Conservation (phyloP, 2,329 filamentous ascomycete species). For the Aspergillus ochraceoroseus region DNA sequence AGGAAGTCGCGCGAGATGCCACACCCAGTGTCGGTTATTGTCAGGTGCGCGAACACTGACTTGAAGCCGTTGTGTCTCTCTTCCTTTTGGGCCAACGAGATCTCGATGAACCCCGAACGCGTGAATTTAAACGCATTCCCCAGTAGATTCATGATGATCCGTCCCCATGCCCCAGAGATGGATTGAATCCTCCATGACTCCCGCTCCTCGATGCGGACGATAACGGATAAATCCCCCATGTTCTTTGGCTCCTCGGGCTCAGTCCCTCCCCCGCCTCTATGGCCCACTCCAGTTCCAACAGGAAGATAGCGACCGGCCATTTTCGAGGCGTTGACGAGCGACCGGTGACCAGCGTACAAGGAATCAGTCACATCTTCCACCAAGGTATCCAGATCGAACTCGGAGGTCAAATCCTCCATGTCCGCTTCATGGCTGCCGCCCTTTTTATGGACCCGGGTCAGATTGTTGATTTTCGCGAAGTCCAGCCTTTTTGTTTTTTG, state of each 20-base stretch:
- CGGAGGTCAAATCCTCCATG: slow-evolving; percentile 25
- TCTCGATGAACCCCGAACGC: slow-evolving; percentile 29
- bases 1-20: slow-evolving; percentile 60
- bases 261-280: slow-evolving; percentile 3
- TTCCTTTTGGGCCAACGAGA: slow-evolving; percentile 23
- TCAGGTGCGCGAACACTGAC: slow-evolving; percentile 31
- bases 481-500: slow-evolving; percentile 25
- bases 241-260: not conserved
- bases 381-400: slow-evolving; percentile 32
- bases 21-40: slow-evolving; percentile 57
- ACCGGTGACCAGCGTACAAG: slow-evolving; percentile 28
- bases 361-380: slow-evolving; percentile 30
- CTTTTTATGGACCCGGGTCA: slow-evolving; percentile 18
- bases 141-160: slow-evolving; percentile 38
- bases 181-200: slow-evolving; percentile 30
- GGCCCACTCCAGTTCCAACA: slow-evolving; percentile 9
- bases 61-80: slow-evolving; percentile 13
- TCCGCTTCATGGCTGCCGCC: slow-evolving; percentile 6
- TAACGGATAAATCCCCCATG: slow-evolving; percentile 23
- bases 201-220: slow-evolving; percentile 29
- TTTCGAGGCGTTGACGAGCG: slow-evolving; percentile 12
- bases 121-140: slow-evolving; percentile 41
- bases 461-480: slow-evolving; percentile 37
- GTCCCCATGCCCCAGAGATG: slow-evolving; percentile 29
- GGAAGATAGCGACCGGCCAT: slow-evolving; percentile 14